phyloP scores from a whole-genome alignment of 2,329 filamentous ascomycete species.

The Colletotrichum destructivum region DNA sequence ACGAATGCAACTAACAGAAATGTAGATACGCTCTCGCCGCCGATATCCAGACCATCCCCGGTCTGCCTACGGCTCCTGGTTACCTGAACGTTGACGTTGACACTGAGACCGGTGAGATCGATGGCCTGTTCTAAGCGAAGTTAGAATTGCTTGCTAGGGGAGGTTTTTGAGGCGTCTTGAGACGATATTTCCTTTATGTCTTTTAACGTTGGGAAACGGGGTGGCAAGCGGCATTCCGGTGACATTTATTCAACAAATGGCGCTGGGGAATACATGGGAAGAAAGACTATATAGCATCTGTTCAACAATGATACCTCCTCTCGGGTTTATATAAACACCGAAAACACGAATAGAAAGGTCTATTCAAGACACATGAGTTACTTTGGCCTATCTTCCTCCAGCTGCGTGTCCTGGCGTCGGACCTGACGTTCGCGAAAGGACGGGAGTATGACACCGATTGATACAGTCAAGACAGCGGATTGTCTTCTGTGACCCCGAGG shows the following conservation, averaged over 20 bases:
- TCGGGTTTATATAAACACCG: conserved; percentile 31
- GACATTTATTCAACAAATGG: conserved; percentile 45
- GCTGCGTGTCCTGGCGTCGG: not conserved
- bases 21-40: conserved; percentile 89
- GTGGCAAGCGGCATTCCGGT: conserved; percentile 34
- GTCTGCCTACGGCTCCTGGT: conserved; percentile 92
- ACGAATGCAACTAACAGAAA: conserved; percentile 52
- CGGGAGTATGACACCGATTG: not conserved
- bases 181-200: conserved; percentile 6
- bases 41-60: conserved; percentile 98
- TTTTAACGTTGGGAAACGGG: conserved; percentile 18
- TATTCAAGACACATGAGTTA: not conserved
- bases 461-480: not conserved
- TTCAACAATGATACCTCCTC: conserved; percentile 45
- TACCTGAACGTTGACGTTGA: conserved; percentile 95
- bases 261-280: conserved; percentile 40
- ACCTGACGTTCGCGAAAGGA: too few relatives aligned
- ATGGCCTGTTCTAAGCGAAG: conserved; percentile 83
- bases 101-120: conserved; percentile 85
- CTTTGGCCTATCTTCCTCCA: too few relatives aligned
- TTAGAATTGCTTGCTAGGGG: not conserved
- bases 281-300: conserved; percentile 36
- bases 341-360: conserved; percentile 25
- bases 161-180: conserved; percentile 12
- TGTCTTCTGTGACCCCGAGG: not conserved